Evolutionary conservation across 345 rosid species (phyloP).

Genomic region (Arabis alpina): DNA sequence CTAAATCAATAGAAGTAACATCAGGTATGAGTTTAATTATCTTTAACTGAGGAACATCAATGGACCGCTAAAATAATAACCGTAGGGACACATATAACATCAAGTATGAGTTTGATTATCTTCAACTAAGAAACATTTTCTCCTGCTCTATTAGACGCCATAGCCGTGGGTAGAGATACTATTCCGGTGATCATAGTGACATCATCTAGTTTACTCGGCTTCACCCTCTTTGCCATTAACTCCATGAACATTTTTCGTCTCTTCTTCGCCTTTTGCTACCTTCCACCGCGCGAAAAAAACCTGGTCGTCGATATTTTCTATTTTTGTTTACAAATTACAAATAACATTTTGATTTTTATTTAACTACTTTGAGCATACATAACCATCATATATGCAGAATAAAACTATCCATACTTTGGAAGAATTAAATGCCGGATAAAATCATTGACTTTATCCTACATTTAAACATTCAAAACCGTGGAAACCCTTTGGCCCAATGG

Average conservation of each 20-base stretch:
- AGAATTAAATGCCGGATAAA: too few relatives aligned
- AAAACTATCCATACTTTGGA: too few relatives aligned
- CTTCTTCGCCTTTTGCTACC: conserved; percentile 20
- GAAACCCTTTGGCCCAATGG: too few relatives aligned
- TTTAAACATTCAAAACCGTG: too few relatives aligned
- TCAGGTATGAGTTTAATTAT: conserved; percentile 71
- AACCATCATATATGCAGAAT: too few relatives aligned
- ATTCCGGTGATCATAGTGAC: conserved; percentile 63
- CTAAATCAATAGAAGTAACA: conserved; percentile 35
- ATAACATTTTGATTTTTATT: too few relatives aligned
- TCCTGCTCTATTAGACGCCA: conserved; percentile 86
- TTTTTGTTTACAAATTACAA: too few relatives aligned
- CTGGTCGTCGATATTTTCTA: conserved; percentile 35
- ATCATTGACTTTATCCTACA: too few relatives aligned
- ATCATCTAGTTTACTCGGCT: conserved; percentile 63
- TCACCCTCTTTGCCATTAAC: conserved; percentile 51
- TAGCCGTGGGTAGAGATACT: conserved; percentile 76
- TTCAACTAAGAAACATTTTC: conserved; percentile 74
- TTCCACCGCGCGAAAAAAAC: conserved; percentile 52
- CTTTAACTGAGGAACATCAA: conserved; percentile 58
- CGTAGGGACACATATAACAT: conserved; percentile 75
- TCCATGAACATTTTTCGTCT: conserved; percentile 51
- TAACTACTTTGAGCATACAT: too few relatives aligned
- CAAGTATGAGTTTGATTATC: conserved; percentile 67
- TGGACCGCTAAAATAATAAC: conserved; percentile 55